Evolutionary conservation across 225 moss, liverwort and hornwort genomes (phyloP).

Genomic region (Climacium dendroides): DNA sequence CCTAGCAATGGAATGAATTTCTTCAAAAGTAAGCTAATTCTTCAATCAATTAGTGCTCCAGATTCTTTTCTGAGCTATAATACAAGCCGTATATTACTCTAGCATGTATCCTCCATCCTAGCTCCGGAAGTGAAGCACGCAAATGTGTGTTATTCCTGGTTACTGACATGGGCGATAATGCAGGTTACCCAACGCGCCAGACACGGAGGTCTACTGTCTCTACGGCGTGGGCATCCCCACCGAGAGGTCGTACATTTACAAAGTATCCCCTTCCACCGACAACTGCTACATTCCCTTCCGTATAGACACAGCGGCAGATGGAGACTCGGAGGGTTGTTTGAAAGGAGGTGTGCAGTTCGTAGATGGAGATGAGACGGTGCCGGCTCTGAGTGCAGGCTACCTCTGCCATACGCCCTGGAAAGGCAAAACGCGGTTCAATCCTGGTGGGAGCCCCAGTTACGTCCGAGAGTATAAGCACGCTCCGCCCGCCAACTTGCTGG

Average conservation of each 20-base stretch:
- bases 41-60: not conserved
- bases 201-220: conserved; percentile 70
- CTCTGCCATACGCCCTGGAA: conserved; percentile 74
- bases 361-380: conserved; percentile 89
- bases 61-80: not conserved
- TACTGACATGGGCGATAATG: not conserved
- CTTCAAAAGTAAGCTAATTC: not conserved
- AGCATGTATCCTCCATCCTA: not conserved
- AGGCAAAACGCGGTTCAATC: conserved; percentile 83
- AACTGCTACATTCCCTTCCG: conserved; percentile 85
- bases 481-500: conserved; percentile 67
- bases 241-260: conserved; percentile 93
- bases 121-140: not conserved
- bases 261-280: conserved; percentile 53
- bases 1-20: not conserved
- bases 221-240: conserved; percentile 86
- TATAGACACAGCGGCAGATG: conserved; percentile 71
- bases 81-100: too few species aligned
- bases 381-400: conserved; percentile 80
- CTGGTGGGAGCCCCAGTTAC: conserved; percentile 46
- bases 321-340: conserved; percentile 79
- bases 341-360: conserved; percentile 91
- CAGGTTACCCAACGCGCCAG: conserved; percentile 84
- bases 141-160: not conserved
- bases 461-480: conserved; percentile 69